A percentile compares a stretch with the other conserved stretches of the same genome.
Conservation (phyloP, 2,329 filamentous ascomycete genomes). For the Phoma sp. region DNA sequence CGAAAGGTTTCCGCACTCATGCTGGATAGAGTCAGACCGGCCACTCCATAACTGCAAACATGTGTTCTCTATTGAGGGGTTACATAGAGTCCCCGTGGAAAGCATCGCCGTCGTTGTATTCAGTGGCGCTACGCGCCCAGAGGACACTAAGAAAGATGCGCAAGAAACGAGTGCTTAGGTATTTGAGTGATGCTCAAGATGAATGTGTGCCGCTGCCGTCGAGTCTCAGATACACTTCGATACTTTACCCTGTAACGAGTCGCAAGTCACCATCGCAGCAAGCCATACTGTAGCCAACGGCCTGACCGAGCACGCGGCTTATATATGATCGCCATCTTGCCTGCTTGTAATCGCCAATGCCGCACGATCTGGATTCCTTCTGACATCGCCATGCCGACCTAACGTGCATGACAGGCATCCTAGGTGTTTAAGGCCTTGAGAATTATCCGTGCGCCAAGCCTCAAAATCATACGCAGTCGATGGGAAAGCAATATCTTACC, state of each 20-base stretch:
- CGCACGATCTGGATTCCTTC: neutral
- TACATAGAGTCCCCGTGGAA: constrained; percentile 14
- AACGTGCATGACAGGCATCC: constrained; percentile 10
- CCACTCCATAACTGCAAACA: constrained; percentile 5
- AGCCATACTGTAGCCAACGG: neutral
- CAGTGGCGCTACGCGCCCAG: neutral
- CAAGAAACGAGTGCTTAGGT: constrained; percentile 11
- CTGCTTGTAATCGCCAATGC: neutral
- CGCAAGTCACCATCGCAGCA: neutral
- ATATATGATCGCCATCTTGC: neutral
- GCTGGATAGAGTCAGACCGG: constrained; percentile 16
- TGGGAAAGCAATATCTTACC: constrained; percentile 12
- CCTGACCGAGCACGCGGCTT: neutral
- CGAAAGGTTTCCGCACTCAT: constrained; percentile 13
- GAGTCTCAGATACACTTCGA: constrained; percentile 1
- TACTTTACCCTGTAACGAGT: neutral
- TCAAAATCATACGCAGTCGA: constrained; percentile 16
- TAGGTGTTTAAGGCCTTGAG: neutral
- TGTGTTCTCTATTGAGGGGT: constrained; percentile 14
- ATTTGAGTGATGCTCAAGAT: constrained; percentile 18
- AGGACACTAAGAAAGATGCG: constrained; percentile 4
- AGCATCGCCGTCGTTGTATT: constrained; percentile 7
- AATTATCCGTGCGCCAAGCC: constrained; percentile 20
- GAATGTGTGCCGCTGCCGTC: constrained; percentile 13
- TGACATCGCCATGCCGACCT: neutral